Base-by-base conservation (phyloP, 2,329 filamentous ascomycete species). In the Fusarium citri region DNA sequence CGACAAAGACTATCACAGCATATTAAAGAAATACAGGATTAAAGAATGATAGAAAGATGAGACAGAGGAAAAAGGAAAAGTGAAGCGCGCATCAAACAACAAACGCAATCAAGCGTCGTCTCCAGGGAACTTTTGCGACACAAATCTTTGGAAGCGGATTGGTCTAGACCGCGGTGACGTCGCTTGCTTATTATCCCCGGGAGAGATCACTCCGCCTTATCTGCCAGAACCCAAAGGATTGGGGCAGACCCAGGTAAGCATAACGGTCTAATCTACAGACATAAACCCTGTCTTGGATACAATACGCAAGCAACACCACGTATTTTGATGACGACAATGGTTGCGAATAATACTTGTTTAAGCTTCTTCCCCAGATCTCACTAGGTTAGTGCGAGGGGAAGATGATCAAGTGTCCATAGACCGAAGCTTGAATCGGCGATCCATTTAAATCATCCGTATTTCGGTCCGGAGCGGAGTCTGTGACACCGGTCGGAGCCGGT, bases 71-170 rank as follows among this genome's bases (percentile, higher is more conserved):
- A 45, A 26, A 11, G 34, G 28, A 30, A 31, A 34, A 8, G 28
- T 41, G 34, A 64, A 37, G 11, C 41, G 47, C 18, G 53, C 34
- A 53, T 53, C n/a, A 47, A 47, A 28, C 16, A 23, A 40, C 9
- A 59, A 59, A 46, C 23, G 64, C 46, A 63, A 51, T 47, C n/a
- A 56, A 49, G n/a, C 26, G 60, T 66, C 22, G 51, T 56, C 45
- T 53, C 28, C 49, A 45, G 55, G 67, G 67, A 64, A 71, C 67
- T 69, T 69, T 69, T 70, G 67, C 26, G 30, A 51, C 49, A 50
- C 50, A 46, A 57, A 41, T 23, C n/a, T 23, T 26, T 30, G 25
- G 30, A 12, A 40, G 10, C 23, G 47, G 23, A 50, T 70, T 70
- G 62, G 66, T 45, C 42, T 25, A 26, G 22, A 45, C 12, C n/a